These are phyloP conservation scores for Fagopyrum tataricum DNA, from an alignment of 148 eudicot genomes.

Conservation along the genomic window DNA sequence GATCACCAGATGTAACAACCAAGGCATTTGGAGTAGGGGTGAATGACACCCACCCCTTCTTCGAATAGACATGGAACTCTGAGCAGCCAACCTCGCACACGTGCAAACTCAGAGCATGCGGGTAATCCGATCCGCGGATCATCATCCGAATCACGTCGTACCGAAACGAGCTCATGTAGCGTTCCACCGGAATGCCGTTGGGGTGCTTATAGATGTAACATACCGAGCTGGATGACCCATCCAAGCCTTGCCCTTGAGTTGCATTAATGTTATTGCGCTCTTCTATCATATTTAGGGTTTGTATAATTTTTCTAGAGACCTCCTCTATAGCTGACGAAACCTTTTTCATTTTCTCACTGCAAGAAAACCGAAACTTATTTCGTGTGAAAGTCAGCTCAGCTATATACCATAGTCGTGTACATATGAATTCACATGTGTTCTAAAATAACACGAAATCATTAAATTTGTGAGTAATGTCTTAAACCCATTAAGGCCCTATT, in stretches of 20 bases:
- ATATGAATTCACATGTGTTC: too few relatives aligned
- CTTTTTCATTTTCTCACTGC: constrained; percentile 50
- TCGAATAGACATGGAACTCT: constrained; percentile 84
- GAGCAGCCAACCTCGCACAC: constrained; percentile 44
- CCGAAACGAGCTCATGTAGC: constrained; percentile 40
- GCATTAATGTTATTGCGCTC: neutral
- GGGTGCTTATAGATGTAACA: constrained; percentile 60
- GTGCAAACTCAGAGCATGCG: constrained; percentile 66
- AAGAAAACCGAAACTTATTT: constrained; percentile 9
- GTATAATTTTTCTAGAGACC: constrained; percentile 28
- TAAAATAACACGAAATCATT: too few relatives aligned
- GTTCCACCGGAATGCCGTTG: constrained; percentile 20
- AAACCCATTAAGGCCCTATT: too few relatives aligned
- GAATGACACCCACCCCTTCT: constrained; percentile 89
- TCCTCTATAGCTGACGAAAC: constrained; percentile 40
- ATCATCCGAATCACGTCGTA: constrained; percentile 73
- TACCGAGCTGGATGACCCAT: constrained; percentile 17
- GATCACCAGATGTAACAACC: constrained; percentile 72
- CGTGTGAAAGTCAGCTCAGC: too few relatives aligned
- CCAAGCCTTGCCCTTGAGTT: constrained; percentile 9
- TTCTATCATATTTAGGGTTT: constrained; percentile 15
- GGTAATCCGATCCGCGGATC: constrained; percentile 63
- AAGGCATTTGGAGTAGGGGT: constrained; percentile 40
- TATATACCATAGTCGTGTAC: too few relatives aligned
- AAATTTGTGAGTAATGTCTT: too few relatives aligned